Percentiles rank a stretch among this genome's conserved stretches.
Evolutionary conservation across 495 filamentous ascomycete genomes (phyloP).

Genomic region (Pyronema domesticum): DNA sequence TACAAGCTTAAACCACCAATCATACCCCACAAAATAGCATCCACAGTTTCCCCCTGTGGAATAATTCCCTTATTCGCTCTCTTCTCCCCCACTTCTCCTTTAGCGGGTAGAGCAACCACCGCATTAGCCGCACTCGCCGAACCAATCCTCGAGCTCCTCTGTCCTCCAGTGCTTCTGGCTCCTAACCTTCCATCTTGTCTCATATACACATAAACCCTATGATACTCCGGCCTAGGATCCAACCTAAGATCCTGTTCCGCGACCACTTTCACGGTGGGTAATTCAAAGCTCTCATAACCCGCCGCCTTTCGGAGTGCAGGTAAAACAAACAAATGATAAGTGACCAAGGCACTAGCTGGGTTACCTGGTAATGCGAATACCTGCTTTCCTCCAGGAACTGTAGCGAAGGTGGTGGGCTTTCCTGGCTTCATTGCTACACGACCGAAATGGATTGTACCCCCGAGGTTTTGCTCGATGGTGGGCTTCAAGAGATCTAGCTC

Average conservation of each 20-base stretch:
- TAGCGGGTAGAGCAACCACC: conserved; percentile 55
- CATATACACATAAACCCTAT: conserved; percentile 51
- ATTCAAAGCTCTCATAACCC: conserved; percentile 41
- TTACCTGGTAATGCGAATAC: conserved; percentile 92
- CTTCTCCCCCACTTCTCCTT: conserved; percentile 31
- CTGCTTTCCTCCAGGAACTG: conserved; percentile 44
- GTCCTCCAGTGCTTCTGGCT: conserved; percentile 71
- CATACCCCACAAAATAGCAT: conserved; percentile 20
- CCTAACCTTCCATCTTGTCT: conserved; percentile 48
- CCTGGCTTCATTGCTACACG: conserved; percentile 95
- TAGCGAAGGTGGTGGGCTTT: conserved; percentile 93
- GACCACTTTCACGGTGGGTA: conserved; percentile 53
- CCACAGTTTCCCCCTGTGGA: conserved; percentile 15
- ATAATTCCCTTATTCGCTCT: conserved; percentile 31
- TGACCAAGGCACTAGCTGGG: conserved; percentile 81
- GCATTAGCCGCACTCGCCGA: conserved; percentile 80
- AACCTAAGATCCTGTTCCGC: conserved; percentile 52
- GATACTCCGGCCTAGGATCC: conserved; percentile 74
- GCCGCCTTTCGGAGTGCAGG: conserved; percentile 61
- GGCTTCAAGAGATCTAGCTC: conserved; percentile 95
- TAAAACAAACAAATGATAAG: conserved; percentile 83
- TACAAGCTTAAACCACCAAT: neutral
- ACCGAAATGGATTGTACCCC: conserved; percentile 92
- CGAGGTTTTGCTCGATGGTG: conserved; percentile 75
- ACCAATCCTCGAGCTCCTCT: conserved; percentile 75